phyloP scores from a whole-genome alignment of 2,329 filamentous ascomycete species.

The Taxawa tesnikishii region DNA sequence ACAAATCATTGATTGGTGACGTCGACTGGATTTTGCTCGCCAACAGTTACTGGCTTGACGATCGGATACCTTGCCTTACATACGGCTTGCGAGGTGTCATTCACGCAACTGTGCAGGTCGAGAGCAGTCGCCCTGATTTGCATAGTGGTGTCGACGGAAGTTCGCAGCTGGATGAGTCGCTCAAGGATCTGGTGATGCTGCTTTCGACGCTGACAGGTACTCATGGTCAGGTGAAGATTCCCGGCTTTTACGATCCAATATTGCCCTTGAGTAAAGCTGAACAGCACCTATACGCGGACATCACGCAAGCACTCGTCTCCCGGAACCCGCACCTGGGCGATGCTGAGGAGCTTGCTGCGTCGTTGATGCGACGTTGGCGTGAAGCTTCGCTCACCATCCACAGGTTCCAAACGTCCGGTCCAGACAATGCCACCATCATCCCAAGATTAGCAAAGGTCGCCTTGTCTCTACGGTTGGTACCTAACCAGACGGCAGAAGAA shows the following conservation, averaged over 20 bases:
- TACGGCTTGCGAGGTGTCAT: constrained; percentile 91
- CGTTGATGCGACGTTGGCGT: constrained; percentile 87
- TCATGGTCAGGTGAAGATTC: constrained; percentile 71
- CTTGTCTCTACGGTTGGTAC: constrained; percentile 82
- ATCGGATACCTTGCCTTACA: constrained; percentile 87
- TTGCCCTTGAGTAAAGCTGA: constrained; percentile 64
- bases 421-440: constrained; percentile 78
- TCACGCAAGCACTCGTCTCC: constrained; percentile 62
- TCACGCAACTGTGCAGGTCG: constrained; percentile 79
- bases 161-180: constrained; percentile 74
- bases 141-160: constrained; percentile 97
- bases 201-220: constrained; percentile 71
- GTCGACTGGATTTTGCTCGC: constrained; percentile 92
- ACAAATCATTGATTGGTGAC: constrained; percentile 75
- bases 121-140: constrained; percentile 75
- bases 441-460: constrained; percentile 80
- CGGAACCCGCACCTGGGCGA: constrained; percentile 54
- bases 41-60: constrained; percentile 98
- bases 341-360: constrained; percentile 62
- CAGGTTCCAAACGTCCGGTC: constrained; percentile 81
- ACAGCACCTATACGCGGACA: constrained; percentile 70
- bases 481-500: constrained; percentile 76
- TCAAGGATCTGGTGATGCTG: constrained; percentile 80
- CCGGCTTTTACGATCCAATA: constrained; percentile 79
- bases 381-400: constrained; percentile 93